A percentile compares a stretch with the other conserved stretches of the same genome.
Evolutionary conservation across 1,139 yeast genomes (phyloP).

Genomic region (Blastobotrys capitulatus): DNA sequence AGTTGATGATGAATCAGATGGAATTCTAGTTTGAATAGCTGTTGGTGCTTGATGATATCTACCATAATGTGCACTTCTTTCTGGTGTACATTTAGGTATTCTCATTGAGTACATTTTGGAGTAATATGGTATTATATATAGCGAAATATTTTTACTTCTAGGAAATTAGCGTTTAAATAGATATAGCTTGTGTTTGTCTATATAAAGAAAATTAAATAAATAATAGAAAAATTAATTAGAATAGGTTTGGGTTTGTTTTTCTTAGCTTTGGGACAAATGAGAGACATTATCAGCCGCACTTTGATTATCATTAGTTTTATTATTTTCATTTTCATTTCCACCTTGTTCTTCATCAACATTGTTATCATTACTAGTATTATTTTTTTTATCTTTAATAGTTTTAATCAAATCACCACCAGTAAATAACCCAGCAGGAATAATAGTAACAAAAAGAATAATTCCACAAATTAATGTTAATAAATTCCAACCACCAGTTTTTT

Average conservation of each 20-base stretch:
- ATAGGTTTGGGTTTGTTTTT: not conserved
- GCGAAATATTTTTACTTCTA: not conserved
- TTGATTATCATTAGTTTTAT: too few relatives aligned
- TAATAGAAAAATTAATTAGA: too few relatives aligned
- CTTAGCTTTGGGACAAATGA: too few relatives aligned
- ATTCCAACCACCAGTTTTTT: constrained; percentile 26
- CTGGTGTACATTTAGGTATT: not conserved
- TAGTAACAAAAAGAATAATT: constrained; percentile 20
- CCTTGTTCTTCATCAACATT: too few relatives aligned
- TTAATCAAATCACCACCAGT: not conserved
- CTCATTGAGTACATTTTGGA: not conserved
- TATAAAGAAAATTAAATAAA: too few relatives aligned
- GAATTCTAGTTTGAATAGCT: not conserved
- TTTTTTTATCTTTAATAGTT: not conserved
- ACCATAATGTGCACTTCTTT: not conserved
- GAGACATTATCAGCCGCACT: too few relatives aligned
- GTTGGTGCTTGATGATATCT: not conserved
- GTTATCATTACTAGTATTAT: not conserved
- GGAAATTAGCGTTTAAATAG: too few relatives aligned
- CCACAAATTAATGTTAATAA: constrained; percentile 25
- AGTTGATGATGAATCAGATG: not conserved
- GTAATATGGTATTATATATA: not conserved
- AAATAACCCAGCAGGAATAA: constrained; percentile 6
- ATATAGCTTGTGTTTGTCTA: too few relatives aligned
- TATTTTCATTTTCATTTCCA: too few relatives aligned